These are phyloP conservation scores for Penicillium mononematosum DNA, from an alignment of 495 filamentous ascomycete species.

Conservation along the genomic window DNA sequence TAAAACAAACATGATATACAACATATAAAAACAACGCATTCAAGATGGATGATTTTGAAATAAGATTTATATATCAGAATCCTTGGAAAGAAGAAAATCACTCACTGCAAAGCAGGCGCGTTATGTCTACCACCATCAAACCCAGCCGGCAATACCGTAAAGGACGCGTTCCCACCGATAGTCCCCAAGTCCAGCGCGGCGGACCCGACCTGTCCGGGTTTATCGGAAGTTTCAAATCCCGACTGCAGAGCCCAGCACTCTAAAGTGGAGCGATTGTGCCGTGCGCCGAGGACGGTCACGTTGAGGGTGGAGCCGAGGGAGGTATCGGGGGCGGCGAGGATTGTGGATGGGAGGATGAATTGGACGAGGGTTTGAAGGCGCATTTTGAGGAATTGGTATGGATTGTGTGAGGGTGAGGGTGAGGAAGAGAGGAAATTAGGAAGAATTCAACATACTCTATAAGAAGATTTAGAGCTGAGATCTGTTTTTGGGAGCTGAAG, in stretches of 20 bases:
- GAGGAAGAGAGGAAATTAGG: too few relatives aligned
- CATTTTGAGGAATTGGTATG: constrained; percentile 19
- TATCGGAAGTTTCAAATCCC: constrained; percentile 38
- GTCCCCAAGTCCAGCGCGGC: constrained; percentile 33
- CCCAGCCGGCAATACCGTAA: constrained; percentile 39
- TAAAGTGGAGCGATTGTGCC: constrained; percentile 45
- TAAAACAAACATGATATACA: neutral
- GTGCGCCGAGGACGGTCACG: constrained; percentile 40
- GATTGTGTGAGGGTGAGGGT: neutral
- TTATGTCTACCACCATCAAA: constrained; percentile 54
- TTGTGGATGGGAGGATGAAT: constrained; percentile 18
- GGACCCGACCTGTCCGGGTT: constrained; percentile 46
- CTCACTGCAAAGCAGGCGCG: constrained; percentile 52
- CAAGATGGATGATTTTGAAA: neutral
- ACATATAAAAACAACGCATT: neutral
- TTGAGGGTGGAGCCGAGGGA: constrained; percentile 33
- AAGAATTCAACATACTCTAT: neutral
- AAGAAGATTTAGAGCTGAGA: neutral
- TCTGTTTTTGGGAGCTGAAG: neutral
- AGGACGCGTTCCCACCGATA: constrained; percentile 36
- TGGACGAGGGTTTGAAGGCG: constrained; percentile 22
- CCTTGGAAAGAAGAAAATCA: constrained; percentile 3
- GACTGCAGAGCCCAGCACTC: constrained; percentile 55
- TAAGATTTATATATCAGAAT: neutral
- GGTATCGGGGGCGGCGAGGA: constrained; percentile 15